Evolutionary conservation across 176 grass and related monocot genomes (phyloP), one percentile per base, ranked within the genome.

Genomic region (Aegilops umbellulata): DNA sequence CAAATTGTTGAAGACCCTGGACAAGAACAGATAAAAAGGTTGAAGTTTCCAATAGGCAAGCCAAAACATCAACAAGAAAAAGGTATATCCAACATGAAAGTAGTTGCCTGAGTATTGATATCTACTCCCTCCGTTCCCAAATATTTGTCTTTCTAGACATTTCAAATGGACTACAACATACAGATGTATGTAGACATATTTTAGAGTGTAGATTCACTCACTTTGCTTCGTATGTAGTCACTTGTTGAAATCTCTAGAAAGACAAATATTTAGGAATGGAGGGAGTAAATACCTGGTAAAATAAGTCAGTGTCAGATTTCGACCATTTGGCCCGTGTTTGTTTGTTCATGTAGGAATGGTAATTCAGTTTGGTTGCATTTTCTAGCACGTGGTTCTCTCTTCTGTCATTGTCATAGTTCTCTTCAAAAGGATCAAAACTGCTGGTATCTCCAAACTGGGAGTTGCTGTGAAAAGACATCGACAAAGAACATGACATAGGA

Each of bases 1-100:
- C 95, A 91, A 98, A 95, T 78, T 98, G 95, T 46, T 65, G 80
- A 84, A 98, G 88, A 72, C 89, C 95, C 95, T 98, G 89, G 30
- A 78, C 29, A 24, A 65, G 44, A 84, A 81, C 49, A 34, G 77
- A 75, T 76, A 27, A 49, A 69, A 74, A 65, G 42, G 41, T 5
- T 25, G 11, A 44, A 44, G 14, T 15, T 57, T 22, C 53, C 53
- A 2, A 73, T 39, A 44, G 38, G n/a, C 69, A 73, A 53, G 23
- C 13, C 1, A 57, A 23, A 70, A 10, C 24, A 53, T 86, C 39
- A 60, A 14, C 30, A 25, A 20, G 29, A 19, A 39, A 15, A 27
- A 30, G 27, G 14, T n/a, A 65, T 53, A 4, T 16, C 69, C 67
- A 69, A 67, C 79, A 64, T 60, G 2, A 84, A 74, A 42, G 74